phyloP scores from a whole-genome alignment of 805 yeast species.

The Yarrowia phangngaensis region DNA sequence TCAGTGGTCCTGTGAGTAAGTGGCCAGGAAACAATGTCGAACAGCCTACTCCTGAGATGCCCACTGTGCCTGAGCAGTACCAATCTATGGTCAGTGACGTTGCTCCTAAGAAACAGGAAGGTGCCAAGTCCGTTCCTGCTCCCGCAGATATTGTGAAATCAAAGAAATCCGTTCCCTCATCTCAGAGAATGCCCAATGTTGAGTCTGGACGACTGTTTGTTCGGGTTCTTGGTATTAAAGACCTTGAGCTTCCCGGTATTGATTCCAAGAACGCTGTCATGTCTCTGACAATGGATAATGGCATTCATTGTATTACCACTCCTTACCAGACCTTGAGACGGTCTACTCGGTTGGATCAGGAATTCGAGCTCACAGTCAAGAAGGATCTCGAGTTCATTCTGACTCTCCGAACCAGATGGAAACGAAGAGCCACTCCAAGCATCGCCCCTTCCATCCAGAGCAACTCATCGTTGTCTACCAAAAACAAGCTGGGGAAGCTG shows the following conservation, averaged over 20 bases:
- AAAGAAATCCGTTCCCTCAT: constrained; percentile 14
- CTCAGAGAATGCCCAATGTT: constrained; percentile 24
- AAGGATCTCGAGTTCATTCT: constrained; percentile 59
- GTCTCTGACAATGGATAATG: constrained; percentile 61
- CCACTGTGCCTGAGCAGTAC: constrained; percentile 13
- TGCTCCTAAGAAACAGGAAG: neutral
- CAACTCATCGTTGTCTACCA: constrained; percentile 11
- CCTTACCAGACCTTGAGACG: constrained; percentile 41
- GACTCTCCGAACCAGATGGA: constrained; percentile 46
- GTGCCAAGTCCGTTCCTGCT: neutral
- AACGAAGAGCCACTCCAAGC: neutral
- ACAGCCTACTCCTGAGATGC: constrained; percentile 13
- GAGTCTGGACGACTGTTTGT: constrained; percentile 34
- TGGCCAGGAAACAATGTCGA: constrained; percentile 9
- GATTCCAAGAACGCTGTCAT: constrained; percentile 46
- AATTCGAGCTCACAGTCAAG: constrained; percentile 70
- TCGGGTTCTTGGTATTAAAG: constrained; percentile 32
- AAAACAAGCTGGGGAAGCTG: constrained; percentile 26
- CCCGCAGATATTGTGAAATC: neutral
- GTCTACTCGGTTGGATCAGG: constrained; percentile 53
- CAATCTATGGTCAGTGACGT: constrained; percentile 1
- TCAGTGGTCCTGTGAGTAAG: constrained; percentile 15
- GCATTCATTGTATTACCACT: constrained; percentile 70
- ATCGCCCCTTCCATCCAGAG: constrained; percentile 3
- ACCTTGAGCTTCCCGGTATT: constrained; percentile 46